Conservation (phyloP, 768 basidiomycete genomes). For the Phallus indusiatus region DNA sequence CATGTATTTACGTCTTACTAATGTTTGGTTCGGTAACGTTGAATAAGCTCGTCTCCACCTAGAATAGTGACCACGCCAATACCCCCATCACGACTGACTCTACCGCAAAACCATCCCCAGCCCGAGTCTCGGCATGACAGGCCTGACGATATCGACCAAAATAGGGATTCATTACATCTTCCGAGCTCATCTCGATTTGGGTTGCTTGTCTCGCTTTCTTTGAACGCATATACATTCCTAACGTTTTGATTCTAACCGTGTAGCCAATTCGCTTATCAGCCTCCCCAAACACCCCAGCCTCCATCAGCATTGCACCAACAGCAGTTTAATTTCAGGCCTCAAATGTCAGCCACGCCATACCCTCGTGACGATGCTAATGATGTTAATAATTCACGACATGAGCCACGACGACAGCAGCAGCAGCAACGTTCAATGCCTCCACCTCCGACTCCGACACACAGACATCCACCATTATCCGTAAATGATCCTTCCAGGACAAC, state of each 20-base stretch:
- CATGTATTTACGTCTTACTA: slow-evolving; percentile 8
- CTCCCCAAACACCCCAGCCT: slow-evolving; percentile 29
- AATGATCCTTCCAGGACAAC: not conserved
- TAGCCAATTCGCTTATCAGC: slow-evolving; percentile 63
- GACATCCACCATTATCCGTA: not conserved
- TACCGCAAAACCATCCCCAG: slow-evolving; percentile 50
- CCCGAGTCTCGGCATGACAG: slow-evolving; percentile 30
- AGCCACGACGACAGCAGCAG: not conserved
- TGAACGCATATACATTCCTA: slow-evolving; percentile 17
- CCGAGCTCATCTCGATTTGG: slow-evolving; percentile 43
- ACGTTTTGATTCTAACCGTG: slow-evolving; percentile 8
- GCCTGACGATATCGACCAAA: not conserved
- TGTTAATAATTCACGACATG: not conserved
- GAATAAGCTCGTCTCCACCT: slow-evolving; percentile 36
- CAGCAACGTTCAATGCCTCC: slow-evolving; percentile 7
- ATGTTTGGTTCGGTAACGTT: not conserved
- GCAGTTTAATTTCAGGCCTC: slow-evolving; percentile 33
- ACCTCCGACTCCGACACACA: not conserved
- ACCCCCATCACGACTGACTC: slow-evolving; percentile 57
- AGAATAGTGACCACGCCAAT: slow-evolving; percentile 44
- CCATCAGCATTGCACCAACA: slow-evolving; percentile 18
- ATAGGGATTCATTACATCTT: slow-evolving; percentile 19
- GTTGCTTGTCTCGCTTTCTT: slow-evolving; percentile 21
- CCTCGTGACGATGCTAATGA: not conserved
- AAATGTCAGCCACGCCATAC: slow-evolving; percentile 29